Conservation (phyloP, 2,329 filamentous ascomycete species). For the Claviceps digitariae region DNA sequence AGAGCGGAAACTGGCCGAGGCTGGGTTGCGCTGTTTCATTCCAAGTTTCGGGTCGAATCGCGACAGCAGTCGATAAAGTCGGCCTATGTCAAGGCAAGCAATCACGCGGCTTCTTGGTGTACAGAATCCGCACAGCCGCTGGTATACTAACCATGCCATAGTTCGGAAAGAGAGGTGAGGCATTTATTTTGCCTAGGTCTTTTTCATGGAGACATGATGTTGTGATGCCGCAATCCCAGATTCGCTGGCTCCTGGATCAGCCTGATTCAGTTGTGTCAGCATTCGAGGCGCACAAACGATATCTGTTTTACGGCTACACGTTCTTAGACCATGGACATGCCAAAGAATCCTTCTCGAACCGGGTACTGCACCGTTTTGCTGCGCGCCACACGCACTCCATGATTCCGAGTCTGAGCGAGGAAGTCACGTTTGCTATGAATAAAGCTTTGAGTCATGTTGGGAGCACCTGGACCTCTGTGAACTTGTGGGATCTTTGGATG, state of each 20-base stretch:
- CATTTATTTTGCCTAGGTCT: conserved; percentile 29
- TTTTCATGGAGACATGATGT: conserved; percentile 28
- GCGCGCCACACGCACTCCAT: conserved; percentile 25
- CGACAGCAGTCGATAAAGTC: not conserved
- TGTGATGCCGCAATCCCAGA: conserved; percentile 29
- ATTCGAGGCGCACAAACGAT: conserved; percentile 25
- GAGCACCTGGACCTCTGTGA: conserved; percentile 24
- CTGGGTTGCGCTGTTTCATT: not conserved
- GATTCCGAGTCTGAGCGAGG: conserved; percentile 27
- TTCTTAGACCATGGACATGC: conserved; percentile 24
- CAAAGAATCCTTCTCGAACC: conserved; percentile 25
- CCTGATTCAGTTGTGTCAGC: conserved; percentile 30
- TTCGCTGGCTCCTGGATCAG: conserved; percentile 32
- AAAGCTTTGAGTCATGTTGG: conserved; percentile 20
- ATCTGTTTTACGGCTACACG: conserved; percentile 26
- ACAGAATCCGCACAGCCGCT: not conserved
- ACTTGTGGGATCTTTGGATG: conserved; percentile 31
- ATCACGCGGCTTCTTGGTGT: not conserved
- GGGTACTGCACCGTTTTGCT: conserved; percentile 30
- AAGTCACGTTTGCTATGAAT: conserved; percentile 24
- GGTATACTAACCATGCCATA: conserved; percentile 7
- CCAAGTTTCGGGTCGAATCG: not conserved
- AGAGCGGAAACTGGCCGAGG: not conserved
- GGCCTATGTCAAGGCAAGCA: not conserved
- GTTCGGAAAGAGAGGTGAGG: conserved; percentile 26